Evolutionary conservation across 2,329 filamentous ascomycete species (phyloP).

Genomic region (Fusarium vanettenii): DNA sequence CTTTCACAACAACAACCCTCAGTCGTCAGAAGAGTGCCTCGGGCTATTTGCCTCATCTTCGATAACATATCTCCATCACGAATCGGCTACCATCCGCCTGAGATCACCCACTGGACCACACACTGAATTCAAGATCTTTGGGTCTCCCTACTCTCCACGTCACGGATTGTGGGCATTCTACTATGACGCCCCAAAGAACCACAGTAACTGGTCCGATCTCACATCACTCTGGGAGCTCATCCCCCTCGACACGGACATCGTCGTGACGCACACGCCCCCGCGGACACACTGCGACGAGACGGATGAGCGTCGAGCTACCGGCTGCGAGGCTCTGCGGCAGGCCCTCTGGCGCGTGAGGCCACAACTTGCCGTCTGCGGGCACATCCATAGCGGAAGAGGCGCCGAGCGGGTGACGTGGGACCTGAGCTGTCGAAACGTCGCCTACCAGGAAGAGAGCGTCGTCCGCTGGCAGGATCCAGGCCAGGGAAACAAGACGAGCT

Average conservation of each 20-base stretch:
- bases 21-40: slow-evolving; percentile 66
- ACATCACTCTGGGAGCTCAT: slow-evolving; percentile 70
- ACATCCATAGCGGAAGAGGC: slow-evolving; percentile 77
- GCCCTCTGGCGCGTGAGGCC: slow-evolving; percentile 72
- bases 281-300: slow-evolving; percentile 67
- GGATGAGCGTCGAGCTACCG: slow-evolving; percentile 54
- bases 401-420: slow-evolving; percentile 73
- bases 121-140: slow-evolving; percentile 75
- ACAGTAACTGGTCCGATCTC: slow-evolving; percentile 32
- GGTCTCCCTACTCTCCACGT: slow-evolving; percentile 73
- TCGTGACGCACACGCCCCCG: slow-evolving; percentile 79
- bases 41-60: slow-evolving; percentile 64
- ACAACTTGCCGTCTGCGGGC: slow-evolving; percentile 75
- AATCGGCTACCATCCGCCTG: slow-evolving; percentile 65
- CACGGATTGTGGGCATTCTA: slow-evolving; percentile 74
- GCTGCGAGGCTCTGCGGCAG: slow-evolving; percentile 70
- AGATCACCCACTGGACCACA: slow-evolving; percentile 63
- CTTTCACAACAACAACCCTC: slow-evolving; percentile 67
- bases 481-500: slow-evolving; percentile 66
- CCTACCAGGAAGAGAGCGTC: slow-evolving; percentile 57
- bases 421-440: slow-evolving; percentile 51
- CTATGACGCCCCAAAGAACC: slow-evolving; percentile 57
- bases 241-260: slow-evolving; percentile 70
- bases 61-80: slow-evolving; percentile 74
- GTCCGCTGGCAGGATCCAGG: slow-evolving; percentile 71